Base-by-base conservation (phyloP, 345 rosid genomes). In the Rhodamnia rubescens region DNA sequence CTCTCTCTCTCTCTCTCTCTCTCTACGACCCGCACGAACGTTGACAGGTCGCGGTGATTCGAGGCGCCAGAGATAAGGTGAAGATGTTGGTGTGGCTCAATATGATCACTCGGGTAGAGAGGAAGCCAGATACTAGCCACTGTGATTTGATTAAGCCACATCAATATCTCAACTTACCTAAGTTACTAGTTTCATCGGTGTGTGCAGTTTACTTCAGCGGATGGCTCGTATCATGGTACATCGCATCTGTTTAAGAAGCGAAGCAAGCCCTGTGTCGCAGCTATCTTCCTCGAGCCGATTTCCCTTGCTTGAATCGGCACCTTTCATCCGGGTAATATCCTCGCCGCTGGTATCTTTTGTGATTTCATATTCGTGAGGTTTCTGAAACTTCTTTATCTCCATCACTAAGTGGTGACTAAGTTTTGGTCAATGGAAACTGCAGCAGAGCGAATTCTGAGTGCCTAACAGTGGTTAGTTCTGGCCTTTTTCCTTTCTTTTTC, bases 91-190 rank as follows among this genome's bases (percentile, higher is more conserved):
- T 2, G 6, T 32, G 24, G 78, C 78, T 69, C 78, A 69, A 69
- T 69, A 44, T 8, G 78, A 69, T 69, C 78, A 69, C 3, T 21
- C 0, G 44, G 78, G 5, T 69, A 69, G 78, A 64, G 24, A 21
- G 26, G 83, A 27, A 27, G 83, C 24, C 1, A 49, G 42, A 32
- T n/a, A 16, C 56, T 83, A 83, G 50, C 88, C 83, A 26, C 78
- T 44, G 78, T 86, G 78, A 74, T 83, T 86, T 83, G 88, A 86
- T 86, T 86, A 85, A 86, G 88, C 85, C 85, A 83, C 88, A 83
- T 86, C 88, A 86, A 83, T 86, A 86, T 86, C 88, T 83, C 85
- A 78, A 78, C 83, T 64, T 64, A 8, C 78, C 3, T 6, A 32
- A 64, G 78, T 64, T 5, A 21, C 44, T 15, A 32, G 24, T 4